phyloP scores from a whole-genome alignment of 805 yeast species.

The Candida schatavii region DNA sequence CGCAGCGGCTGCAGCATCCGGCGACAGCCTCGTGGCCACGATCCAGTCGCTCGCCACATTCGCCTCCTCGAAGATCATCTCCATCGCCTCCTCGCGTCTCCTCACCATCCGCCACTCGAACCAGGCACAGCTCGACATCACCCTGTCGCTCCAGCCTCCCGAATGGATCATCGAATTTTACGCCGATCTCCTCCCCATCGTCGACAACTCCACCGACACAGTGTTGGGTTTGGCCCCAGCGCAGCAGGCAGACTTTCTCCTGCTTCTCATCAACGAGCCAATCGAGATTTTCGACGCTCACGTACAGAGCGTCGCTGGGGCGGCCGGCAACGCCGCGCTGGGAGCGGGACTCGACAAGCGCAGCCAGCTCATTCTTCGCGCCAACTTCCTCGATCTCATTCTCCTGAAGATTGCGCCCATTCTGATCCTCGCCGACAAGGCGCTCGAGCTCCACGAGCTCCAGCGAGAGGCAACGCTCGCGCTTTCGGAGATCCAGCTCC shows the following conservation, averaged over 20 bases:
- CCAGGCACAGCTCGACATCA: slow-evolving; percentile 39
- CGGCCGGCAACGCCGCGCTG: slow-evolving; percentile 9
- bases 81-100: slow-evolving; percentile 26
- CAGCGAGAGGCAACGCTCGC: slow-evolving; percentile 35
- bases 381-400: slow-evolving; percentile 62
- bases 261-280: slow-evolving; percentile 47
- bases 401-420: slow-evolving; percentile 51
- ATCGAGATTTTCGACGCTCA: slow-evolving; percentile 37
- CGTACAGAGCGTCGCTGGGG: slow-evolving; percentile 17
- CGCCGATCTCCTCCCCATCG: slow-evolving; percentile 55
- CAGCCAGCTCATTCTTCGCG: slow-evolving; percentile 43
- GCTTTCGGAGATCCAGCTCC: slow-evolving; percentile 46
- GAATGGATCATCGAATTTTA: slow-evolving; percentile 77
- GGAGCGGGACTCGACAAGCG: slow-evolving; percentile 20
- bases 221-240: slow-evolving; percentile 41
- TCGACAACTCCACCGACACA: slow-evolving; percentile 42
- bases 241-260: slow-evolving; percentile 34
- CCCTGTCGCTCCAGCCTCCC: slow-evolving; percentile 70
- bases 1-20: neutral
- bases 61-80: slow-evolving; percentile 12
- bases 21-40: neutral
- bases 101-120: slow-evolving; percentile 33
- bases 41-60: neutral
- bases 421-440: slow-evolving; percentile 36
- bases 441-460: slow-evolving; percentile 29